These are phyloP conservation scores for Fusarium graminum DNA, from an alignment of 2,329 filamentous ascomycete genomes.

Conservation along the genomic window DNA sequence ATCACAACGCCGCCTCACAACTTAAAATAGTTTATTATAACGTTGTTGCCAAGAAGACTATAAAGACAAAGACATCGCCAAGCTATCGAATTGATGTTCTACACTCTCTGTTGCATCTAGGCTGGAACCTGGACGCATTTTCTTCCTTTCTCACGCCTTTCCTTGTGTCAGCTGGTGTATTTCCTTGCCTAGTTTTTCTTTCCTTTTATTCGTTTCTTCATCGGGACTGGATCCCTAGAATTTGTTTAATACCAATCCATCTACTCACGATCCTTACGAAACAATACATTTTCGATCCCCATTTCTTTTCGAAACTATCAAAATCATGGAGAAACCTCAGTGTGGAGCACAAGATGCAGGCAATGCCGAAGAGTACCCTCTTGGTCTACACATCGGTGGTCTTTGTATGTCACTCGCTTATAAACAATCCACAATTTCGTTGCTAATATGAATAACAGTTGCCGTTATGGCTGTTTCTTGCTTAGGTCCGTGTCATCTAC, in stretches of 20 bases:
- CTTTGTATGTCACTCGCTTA: conserved; percentile 46
- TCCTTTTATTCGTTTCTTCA: neutral
- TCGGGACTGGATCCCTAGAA: conserved; percentile 17
- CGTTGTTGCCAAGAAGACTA: conserved; percentile 3
- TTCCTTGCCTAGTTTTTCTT: neutral
- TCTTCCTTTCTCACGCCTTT: conserved; percentile 22
- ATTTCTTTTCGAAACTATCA: conserved; percentile 3
- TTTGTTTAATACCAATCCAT: neutral
- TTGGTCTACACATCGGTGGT: conserved; percentile 49
- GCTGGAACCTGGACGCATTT: conserved; percentile 30
- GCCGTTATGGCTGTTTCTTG: conserved; percentile 48
- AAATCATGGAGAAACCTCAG: conserved; percentile 46
- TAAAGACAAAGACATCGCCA: conserved; percentile 1
- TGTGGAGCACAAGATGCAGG: conserved; percentile 40
- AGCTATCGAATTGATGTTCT: conserved; percentile 7
- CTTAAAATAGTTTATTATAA: conserved; percentile 39
- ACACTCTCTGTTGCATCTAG: conserved; percentile 27
- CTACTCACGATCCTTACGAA: conserved; percentile 12
- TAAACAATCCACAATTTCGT: neutral
- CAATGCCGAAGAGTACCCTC: conserved; percentile 43
- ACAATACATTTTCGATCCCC: neutral
- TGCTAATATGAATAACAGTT: conserved; percentile 33
- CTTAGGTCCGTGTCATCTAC: conserved; percentile 35
- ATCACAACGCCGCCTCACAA: conserved; percentile 12
- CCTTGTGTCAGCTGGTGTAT: conserved; percentile 17